Conservation (phyloP, 2,329 filamentous ascomycete species). For the Boeremia exigua region DNA sequence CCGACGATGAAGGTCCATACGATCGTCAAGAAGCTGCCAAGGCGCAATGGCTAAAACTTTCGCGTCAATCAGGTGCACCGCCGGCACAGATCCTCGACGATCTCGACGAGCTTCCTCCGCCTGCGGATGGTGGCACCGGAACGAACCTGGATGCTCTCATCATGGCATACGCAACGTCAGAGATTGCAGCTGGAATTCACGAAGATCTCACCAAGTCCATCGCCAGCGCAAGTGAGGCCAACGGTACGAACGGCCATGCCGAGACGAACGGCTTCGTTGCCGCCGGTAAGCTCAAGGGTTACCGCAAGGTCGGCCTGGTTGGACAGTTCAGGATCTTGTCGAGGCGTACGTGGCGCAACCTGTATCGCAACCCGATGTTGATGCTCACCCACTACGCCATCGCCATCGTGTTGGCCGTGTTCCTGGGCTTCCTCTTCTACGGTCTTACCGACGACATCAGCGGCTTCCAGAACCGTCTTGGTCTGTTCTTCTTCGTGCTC, state of each 20-base stretch:
- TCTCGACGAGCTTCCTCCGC: constrained; percentile 64
- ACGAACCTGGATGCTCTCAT: constrained; percentile 87
- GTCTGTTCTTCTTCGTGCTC: constrained; percentile 96
- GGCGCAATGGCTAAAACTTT: constrained; percentile 66
- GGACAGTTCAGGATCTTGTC: constrained; percentile 91
- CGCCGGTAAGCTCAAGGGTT: constrained; percentile 74
- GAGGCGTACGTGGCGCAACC: constrained; percentile 90
- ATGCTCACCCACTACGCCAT: constrained; percentile 99
- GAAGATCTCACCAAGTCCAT: constrained; percentile 81
- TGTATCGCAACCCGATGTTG: constrained; percentile 95
- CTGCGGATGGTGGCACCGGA: constrained; percentile 62
- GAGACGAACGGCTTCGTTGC: constrained; percentile 60
- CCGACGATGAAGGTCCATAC: constrained; percentile 65
- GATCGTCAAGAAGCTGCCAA: constrained; percentile 59
- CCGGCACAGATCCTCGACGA: constrained; percentile 73
- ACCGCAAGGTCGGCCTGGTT: constrained; percentile 77
- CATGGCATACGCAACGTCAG: constrained; percentile 75
- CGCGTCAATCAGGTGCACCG: constrained; percentile 59
- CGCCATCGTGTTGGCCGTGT: constrained; percentile 89
- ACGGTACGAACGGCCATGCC: constrained; percentile 66
- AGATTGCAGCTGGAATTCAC: constrained; percentile 74
- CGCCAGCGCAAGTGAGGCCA: constrained; percentile 67
- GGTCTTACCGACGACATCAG: constrained; percentile 94
- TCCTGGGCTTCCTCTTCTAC: constrained; percentile 95
- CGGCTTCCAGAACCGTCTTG: constrained; percentile 96